These are phyloP conservation scores for Gomphus bonarii DNA, from an alignment of 1,284 basidiomycete species.

Conservation along the genomic window DNA sequence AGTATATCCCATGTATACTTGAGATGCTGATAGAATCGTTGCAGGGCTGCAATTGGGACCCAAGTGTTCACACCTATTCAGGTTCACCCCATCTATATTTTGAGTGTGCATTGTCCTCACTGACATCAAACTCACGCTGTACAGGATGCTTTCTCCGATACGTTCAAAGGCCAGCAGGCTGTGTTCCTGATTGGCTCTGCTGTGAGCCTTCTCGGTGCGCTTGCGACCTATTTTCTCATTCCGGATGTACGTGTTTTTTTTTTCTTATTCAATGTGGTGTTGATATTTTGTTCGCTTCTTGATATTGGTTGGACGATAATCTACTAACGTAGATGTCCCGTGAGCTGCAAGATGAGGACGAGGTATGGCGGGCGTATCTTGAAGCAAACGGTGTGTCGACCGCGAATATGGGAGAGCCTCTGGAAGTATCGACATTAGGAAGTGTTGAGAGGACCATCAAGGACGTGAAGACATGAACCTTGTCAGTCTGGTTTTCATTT, in stretches of 20 bases:
- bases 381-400: slow-evolving; percentile 14
- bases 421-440: background rate
- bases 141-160: slow-evolving; percentile 14
- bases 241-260: slow-evolving; percentile 10
- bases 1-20: too few relatives aligned
- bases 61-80: background rate
- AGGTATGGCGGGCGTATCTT: slow-evolving; percentile 15
- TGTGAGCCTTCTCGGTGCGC: slow-evolving; percentile 16
- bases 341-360: slow-evolving; percentile 17
- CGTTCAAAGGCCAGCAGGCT: slow-evolving; percentile 18
- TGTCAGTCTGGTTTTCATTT: too few relatives aligned
- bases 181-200: slow-evolving; percentile 19
- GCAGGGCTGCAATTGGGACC: background rate
- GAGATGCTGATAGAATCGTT: background rate
- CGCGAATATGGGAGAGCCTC: background rate
- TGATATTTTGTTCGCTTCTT: background rate
- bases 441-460: background rate
- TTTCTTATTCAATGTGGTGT: background rate
- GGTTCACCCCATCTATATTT: background rate
- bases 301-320: background rate
- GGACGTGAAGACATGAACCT: background rate
- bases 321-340: slow-evolving; percentile 2
- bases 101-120: too few relatives aligned
- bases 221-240: slow-evolving; percentile 15
- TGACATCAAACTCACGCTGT: slow-evolving; percentile 8